These are phyloP conservation scores for Teunomyces pallodes DNA, from an alignment of 805 yeast species.

Conservation along the genomic window DNA sequence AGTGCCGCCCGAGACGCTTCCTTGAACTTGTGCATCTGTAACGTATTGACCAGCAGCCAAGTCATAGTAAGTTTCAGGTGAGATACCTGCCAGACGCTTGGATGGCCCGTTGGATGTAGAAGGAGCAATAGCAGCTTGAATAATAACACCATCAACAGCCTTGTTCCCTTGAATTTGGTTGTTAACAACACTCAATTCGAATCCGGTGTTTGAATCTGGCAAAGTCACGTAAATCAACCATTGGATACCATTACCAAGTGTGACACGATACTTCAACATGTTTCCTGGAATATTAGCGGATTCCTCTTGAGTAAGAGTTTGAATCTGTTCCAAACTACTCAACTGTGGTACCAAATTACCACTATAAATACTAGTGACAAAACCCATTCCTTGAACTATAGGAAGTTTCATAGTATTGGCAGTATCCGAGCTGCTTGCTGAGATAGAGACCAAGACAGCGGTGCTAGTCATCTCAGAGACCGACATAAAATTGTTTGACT, in stretches of 20 bases:
- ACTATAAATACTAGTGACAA: constrained; percentile 50
- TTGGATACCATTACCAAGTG: constrained; percentile 36
- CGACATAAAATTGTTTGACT: constrained; percentile 33
- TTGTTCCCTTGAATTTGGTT: constrained; percentile 34
- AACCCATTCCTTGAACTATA: constrained; percentile 61
- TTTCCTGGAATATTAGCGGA: constrained; percentile 4
- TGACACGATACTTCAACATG: constrained; percentile 37
- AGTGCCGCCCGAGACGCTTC: constrained; percentile 44
- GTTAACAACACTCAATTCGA: constrained; percentile 32
- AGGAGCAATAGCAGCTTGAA: constrained; percentile 54
- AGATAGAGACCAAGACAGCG: constrained; percentile 47
- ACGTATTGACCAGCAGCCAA: constrained; percentile 68
- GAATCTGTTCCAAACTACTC: constrained; percentile 30
- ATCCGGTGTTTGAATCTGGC: constrained; percentile 36
- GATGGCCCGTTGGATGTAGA: constrained; percentile 17
- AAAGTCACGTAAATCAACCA: constrained; percentile 55
- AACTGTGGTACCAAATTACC: constrained; percentile 53
- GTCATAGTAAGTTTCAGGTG: constrained; percentile 49
- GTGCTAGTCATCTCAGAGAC: constrained; percentile 49
- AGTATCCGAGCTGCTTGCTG: constrained; percentile 24
- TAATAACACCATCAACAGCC: constrained; percentile 42
- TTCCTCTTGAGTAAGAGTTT: not conserved
- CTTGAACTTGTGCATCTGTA: constrained; percentile 46
- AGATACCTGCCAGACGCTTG: not conserved
- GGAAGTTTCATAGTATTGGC: constrained; percentile 46